Evolutionary conservation across 2,329 filamentous ascomycete species (phyloP), one percentile per base, ranked within the genome.

Genomic region (Arachnomyces sp.): DNA sequence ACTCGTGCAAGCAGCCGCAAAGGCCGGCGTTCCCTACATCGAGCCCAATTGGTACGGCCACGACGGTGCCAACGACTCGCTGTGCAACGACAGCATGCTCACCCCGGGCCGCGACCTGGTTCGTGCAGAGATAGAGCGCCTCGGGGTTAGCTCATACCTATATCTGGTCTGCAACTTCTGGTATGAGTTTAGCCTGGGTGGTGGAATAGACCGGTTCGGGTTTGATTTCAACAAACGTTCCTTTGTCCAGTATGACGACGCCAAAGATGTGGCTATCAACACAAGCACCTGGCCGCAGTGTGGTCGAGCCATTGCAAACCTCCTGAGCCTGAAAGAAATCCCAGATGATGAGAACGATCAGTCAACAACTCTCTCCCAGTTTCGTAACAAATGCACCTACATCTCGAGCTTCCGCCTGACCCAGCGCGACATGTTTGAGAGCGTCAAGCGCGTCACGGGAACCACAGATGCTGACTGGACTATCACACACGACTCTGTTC

Each of bases 351-450:
- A 47, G 30, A 54, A 54, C 1, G 63, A 68, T 28, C 52, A 48
- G 5, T 56, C 60, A 6, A 50, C 56, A 2, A 63, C 65, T 7
- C 42, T 78, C 7, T 64, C 62, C 6, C 47, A 55, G 28, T 77
- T 65, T 49, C 58, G 62, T 2, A 76, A 80, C 55, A 66, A 68
- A 36, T 46, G 51, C 0, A 52, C 81, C 2, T 75, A 69, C 48
- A 48, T 80, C 8, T 67, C 65, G 6, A 79, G 74, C 44, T 84
- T 82, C 61, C 55, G 62, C 8, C 49, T 79, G 44, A 76, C 60
- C 43, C 82, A 86, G 56, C 67, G 69, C 8, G 80, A 85, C 7
- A 84, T 85, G 65, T 68, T 85, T 39, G 71, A 73, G 30, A 72
- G 71, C n/a, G 59, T 80, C 9, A 68, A 79, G 50, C 71, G 73